Evolutionary conservation across 257 asterid species (phyloP), one percentile per base, ranked within the genome.

Genomic region (Ligustrum vulgare): DNA sequence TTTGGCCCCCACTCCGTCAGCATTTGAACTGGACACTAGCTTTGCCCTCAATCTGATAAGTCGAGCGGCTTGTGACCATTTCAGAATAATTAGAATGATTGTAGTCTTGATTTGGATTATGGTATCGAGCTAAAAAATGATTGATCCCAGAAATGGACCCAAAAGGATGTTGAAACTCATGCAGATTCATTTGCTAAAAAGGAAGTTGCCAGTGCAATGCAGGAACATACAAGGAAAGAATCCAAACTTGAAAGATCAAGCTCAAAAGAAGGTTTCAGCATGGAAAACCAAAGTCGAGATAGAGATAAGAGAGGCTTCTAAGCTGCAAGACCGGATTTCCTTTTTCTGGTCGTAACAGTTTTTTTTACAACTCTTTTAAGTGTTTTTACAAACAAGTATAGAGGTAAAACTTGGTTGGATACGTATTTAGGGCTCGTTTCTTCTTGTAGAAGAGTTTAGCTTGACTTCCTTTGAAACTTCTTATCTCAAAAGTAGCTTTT

Each of bases 171-270:
- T 88, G 70, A 89, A 89, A 66, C 89, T 91, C 70, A 87, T 68
- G 94, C 87, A 0, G 96, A 91, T 78, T 85, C 97, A 51, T 91
- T 91, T 58, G 91, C 96, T 13, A 89, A 87, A 72, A 89, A 85
- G 37, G 94, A 88, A 84, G 87, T 82, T 34, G 86, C 72, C 3
- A 77, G 66, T 34, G 72, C 89, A 58, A 82, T 79, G 65, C 74
- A 47, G 70, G 97, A 91, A 70, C 86, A 89, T 25, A 73, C 80
- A 65, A 77, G 63, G 47, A 91, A 87, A 39, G 83, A 76, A 75
- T 69, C 86, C 10, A 45, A 73, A 76, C 65, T 72, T 89, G 63
- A 90, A 86, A 74, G 91, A 88, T 20, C 90, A 89, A 9, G 79
- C 88, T 1, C 87, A 84, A 43, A 90, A 83, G 77, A 95, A 94